Evolutionary conservation across 2,329 filamentous ascomycete genomes (phyloP).

Genomic region (Onygena corvina): DNA sequence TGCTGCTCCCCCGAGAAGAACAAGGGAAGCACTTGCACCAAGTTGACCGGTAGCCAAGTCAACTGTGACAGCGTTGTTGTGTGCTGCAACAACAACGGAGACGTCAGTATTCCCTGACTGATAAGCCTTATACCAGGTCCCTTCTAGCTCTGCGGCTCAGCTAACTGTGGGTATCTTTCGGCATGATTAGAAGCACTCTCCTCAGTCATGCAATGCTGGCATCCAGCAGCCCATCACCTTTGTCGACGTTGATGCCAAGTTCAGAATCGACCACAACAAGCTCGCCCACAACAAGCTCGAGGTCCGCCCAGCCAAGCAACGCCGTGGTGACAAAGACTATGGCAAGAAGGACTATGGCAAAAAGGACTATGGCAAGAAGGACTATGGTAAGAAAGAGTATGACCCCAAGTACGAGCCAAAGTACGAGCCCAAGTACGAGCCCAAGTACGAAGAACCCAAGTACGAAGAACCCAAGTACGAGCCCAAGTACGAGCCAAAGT

Average conservation of each 20-base stretch:
- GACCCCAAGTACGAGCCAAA: background rate
- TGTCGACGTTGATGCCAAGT: background rate
- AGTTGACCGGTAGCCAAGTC: constrained; percentile 1
- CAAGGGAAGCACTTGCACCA: background rate
- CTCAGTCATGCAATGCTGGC: background rate
- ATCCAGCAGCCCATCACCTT: background rate
- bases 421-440: background rate
- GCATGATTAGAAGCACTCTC: background rate
- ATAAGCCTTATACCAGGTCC: background rate
- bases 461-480: background rate
- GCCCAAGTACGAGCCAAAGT: background rate
- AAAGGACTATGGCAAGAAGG: background rate
- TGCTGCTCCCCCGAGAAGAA: constrained; percentile 1
- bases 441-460: background rate
- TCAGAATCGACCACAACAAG: constrained; percentile 5
- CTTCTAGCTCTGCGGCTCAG: background rate
- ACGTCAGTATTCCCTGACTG: background rate
- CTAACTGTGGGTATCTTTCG: background rate
- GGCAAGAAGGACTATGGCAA: background rate
- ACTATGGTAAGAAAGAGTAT: background rate
- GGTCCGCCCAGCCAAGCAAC: background rate
- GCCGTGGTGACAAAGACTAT: background rate
- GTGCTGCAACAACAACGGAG: constrained; percentile 1
- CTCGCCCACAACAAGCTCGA: background rate
- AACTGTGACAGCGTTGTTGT: constrained; percentile 5